Evolutionary conservation across 768 basidiomycete genomes (phyloP).

Genomic region (Paxillus rubicundulus): DNA sequence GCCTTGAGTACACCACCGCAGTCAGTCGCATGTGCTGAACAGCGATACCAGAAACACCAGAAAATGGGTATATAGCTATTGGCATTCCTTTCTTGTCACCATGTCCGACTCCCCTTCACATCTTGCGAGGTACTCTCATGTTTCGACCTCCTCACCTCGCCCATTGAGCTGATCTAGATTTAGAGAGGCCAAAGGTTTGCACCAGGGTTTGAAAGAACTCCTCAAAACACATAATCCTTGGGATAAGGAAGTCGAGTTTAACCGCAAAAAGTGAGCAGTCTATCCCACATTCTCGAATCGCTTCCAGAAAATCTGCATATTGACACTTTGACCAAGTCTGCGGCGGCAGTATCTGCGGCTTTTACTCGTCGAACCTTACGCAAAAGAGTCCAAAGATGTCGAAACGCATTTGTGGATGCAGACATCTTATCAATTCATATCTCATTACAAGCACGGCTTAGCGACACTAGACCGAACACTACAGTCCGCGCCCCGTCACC

Average conservation of each 20-base stretch:
- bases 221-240: constrained; percentile 75
- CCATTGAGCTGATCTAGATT: constrained; percentile 7
- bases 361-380: constrained; percentile 64
- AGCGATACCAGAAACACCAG: constrained; percentile 14
- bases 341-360: constrained; percentile 68
- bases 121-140: constrained; percentile 33
- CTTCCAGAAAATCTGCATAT: constrained; percentile 4
- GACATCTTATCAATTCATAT: constrained; percentile 83
- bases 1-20: neutral
- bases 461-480: constrained; percentile 59
- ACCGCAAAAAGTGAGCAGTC: constrained; percentile 74
- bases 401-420: constrained; percentile 91
- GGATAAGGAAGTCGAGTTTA: constrained; percentile 83
- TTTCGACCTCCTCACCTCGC: constrained; percentile 1
- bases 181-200: constrained; percentile 78
- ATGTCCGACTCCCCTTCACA: constrained; percentile 43
- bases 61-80: constrained; percentile 26
- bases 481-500: constrained; percentile 40
- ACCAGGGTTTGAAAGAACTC: constrained; percentile 71
- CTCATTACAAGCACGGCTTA: constrained; percentile 77
- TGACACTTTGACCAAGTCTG: constrained; percentile 43
- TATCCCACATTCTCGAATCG: constrained; percentile 1
- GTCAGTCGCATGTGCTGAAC: constrained; percentile 5
- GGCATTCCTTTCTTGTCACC: constrained; percentile 6
- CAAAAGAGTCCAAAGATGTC: constrained; percentile 72